Evolutionary conservation across 148 eudicot species (phyloP).

Genomic region (Rhododendron griersonianum): DNA sequence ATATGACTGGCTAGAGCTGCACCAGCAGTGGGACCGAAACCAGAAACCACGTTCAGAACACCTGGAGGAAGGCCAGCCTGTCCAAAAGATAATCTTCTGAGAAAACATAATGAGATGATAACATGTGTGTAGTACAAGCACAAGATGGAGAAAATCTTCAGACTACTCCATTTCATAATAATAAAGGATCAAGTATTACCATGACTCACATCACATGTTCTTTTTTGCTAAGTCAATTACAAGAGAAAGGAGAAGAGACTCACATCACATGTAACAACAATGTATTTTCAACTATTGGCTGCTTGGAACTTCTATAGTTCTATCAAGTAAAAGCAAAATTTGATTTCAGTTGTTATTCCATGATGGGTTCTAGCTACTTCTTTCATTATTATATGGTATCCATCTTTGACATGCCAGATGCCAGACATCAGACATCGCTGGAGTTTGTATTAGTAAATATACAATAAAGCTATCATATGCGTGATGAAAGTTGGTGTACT

Average conservation of each 20-base stretch:
- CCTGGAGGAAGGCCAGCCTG: constrained; percentile 70
- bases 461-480: not conserved
- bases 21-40: constrained; percentile 65
- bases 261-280: not conserved
- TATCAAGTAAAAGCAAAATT: not conserved
- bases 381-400: not conserved
- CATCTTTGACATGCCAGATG: not conserved
- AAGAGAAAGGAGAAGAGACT: not conserved
- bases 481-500: not conserved
- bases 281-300: not conserved
- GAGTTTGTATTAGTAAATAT: not conserved
- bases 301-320: not conserved
- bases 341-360: not conserved
- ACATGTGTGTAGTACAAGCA: not conserved
- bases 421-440: not conserved
- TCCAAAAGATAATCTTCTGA: not conserved
- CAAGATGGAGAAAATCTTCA: not conserved
- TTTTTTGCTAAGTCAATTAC: not conserved
- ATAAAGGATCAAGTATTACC: not conserved
- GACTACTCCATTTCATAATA: not conserved
- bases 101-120: not conserved
- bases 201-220: not conserved
- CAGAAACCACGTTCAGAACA: constrained; percentile 56
- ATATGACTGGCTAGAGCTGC: constrained; percentile 55
- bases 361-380: not conserved